These are phyloP conservation scores for Sequoia sempervirens DNA, from an alignment of 75 land plant species.

Conservation along the genomic window DNA sequence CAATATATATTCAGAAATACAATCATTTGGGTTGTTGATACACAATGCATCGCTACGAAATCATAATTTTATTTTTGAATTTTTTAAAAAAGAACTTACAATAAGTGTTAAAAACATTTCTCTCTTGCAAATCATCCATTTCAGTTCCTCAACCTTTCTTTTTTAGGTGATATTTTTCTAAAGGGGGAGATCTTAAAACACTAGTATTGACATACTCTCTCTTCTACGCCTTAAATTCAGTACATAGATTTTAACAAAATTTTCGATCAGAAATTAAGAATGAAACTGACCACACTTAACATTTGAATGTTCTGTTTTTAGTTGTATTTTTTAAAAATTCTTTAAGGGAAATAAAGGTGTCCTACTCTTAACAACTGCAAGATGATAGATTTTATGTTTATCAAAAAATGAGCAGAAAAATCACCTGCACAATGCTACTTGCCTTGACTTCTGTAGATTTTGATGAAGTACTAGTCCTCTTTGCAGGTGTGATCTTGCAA, in stretches of 20 bases:
- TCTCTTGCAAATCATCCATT: too few relatives aligned
- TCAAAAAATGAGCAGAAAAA: constrained; percentile 2
- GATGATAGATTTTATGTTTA: neutral
- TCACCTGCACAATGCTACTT: constrained; percentile 29
- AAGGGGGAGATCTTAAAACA: too few relatives aligned
- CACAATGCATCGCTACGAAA: too few relatives aligned
- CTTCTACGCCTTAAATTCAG: neutral
- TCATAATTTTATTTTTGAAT: too few relatives aligned
- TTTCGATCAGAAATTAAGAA: neutral
- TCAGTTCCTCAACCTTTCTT: too few relatives aligned
- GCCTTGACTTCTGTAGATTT: constrained; percentile 68
- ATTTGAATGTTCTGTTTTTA: neutral
- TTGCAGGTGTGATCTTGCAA: constrained; percentile 30
- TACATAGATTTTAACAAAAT: neutral
- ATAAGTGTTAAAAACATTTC: too few relatives aligned
- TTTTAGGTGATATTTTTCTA: too few relatives aligned
- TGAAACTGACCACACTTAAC: neutral
- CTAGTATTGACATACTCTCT: neutral
- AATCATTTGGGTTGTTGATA: too few relatives aligned
- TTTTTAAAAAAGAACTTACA: too few relatives aligned
- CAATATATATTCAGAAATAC: too few relatives aligned
- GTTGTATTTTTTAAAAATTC: neutral
- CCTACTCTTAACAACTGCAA: neutral
- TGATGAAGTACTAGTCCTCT: constrained; percentile 25
- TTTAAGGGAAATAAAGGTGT: neutral